Conservation (phyloP, 2,329 filamentous ascomycete genomes). For the Metarhizium rileyi region DNA sequence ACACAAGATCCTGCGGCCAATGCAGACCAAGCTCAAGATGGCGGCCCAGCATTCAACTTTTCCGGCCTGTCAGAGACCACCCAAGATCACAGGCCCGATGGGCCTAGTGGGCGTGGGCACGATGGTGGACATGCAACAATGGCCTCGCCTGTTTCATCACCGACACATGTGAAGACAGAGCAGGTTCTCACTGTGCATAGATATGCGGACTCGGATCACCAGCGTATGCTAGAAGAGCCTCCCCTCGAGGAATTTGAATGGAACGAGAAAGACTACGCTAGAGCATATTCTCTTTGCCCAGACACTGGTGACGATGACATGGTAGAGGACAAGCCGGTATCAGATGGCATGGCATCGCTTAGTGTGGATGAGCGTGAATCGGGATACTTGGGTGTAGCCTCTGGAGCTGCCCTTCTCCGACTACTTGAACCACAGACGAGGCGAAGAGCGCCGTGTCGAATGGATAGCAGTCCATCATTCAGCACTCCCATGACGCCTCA, state of each 20-base stretch:
- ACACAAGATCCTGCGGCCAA: not conserved
- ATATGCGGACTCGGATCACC: conserved; percentile 9
- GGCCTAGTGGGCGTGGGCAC: not conserved
- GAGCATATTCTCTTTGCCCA: conserved; percentile 17
- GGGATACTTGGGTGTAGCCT: conserved; percentile 36
- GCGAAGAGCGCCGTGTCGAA: conserved; percentile 13
- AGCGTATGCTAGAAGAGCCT: conserved; percentile 21
- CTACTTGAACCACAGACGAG: conserved; percentile 22
- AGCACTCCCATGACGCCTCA: conserved; percentile 14
- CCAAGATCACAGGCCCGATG: not conserved
- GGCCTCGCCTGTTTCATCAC: too few species aligned
- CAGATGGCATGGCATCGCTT: conserved; percentile 29
- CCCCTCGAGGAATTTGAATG: conserved; percentile 28
- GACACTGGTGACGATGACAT: conserved; percentile 9
- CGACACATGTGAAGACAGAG: too few species aligned
- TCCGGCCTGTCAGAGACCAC: too few species aligned
- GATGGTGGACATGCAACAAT: not conserved
- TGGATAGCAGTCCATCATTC: conserved; percentile 4
- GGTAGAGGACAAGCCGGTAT: conserved; percentile 18
- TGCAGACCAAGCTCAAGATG: too few species aligned
- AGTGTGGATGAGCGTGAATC: conserved; percentile 25
- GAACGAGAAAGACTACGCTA: conserved; percentile 22
- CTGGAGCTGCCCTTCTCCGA: conserved; percentile 33
- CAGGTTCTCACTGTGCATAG: too few species aligned
- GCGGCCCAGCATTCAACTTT: conserved; percentile 11